Base-by-base conservation (phyloP, 768 basidiomycete genomes). In the Boletellus ananas region DNA sequence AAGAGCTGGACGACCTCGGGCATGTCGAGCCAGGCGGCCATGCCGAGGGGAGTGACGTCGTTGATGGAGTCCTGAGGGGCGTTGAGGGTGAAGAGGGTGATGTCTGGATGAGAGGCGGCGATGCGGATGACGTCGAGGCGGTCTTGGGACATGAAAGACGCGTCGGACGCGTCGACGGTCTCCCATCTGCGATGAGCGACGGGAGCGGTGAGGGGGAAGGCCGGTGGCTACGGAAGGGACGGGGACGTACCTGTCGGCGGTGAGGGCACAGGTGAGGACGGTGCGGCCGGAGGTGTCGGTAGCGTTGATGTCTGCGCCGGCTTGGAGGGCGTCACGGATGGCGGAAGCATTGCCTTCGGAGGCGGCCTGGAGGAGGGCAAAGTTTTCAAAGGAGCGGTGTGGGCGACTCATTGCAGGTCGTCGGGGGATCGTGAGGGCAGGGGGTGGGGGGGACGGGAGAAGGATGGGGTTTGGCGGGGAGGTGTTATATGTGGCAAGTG, bases 1-100 rank as follows among this genome's bases (percentile, higher is more conserved):
- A 90, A 70, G 36, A 81, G 58, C 48, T 72, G 72, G n/a, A 90
- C 84, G 21, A 72, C 75, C 14, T 77, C 68, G 11, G 79, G 77
- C 65, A 79, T 70, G 58, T 88, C 83, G 17, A 90, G 74, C 86
- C 87, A 90, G 1, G 87, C 81, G 7, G 87, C 85, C 74, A 88
- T 81, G 4, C 85, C 83, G 14, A 91, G 76, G 11, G 87, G 87
- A 1, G 86, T 85, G 8, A 87, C 85, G 31, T 87, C 86, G 46
- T 80, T 81, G 72, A 85, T 80, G 2, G 80, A 78, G 52, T 72
- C 71, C 45, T 85, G 84, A 0, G 87, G 83, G n/a, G 83, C 80
- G 63, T 91, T 90, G 36, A 91, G 70, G 16, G 85, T 83, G 61
- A 78, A 77, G 13, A 91, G 72, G 10, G 85, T 83, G 12, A 84